phyloP scores from a whole-genome alignment of 805 yeast genomes.

The Pichia rugopelliculosa region DNA sequence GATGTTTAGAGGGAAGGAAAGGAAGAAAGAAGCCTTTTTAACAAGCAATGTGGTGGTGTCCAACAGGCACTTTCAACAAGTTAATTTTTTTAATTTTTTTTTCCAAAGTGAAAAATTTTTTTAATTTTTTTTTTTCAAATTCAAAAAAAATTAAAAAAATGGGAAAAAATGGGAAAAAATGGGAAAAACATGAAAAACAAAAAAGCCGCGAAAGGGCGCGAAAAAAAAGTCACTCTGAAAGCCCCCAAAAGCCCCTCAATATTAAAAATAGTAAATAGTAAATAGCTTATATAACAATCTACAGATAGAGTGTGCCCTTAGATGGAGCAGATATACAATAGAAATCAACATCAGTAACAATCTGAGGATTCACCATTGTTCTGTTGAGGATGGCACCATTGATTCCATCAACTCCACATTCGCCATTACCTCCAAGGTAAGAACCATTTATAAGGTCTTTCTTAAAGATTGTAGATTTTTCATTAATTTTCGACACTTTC shows the following conservation, averaged over 20 bases:
- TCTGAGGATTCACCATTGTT: background rate
- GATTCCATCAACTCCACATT: background rate
- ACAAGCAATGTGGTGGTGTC: no score
- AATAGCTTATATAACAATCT: no score
- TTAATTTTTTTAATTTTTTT: no score
- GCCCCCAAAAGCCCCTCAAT: no score
- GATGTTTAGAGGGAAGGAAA: background rate
- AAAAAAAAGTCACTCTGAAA: no score
- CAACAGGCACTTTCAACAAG: no score
- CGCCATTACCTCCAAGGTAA: conserved; percentile 1
- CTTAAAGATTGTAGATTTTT: background rate
- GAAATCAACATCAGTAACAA: background rate
- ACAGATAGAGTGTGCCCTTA: background rate
- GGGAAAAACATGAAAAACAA: background rate
- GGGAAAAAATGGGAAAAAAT: background rate
- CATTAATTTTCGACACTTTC: background rate
- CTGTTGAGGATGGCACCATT: background rate
- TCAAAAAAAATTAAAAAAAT: background rate
- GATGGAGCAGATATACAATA: background rate
- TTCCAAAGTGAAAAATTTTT: no score
- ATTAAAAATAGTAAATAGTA: no score
- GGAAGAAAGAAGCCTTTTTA: background rate
- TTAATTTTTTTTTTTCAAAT: no score
- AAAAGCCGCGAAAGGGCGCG: background rate
- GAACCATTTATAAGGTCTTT: background rate